A percentile compares a stretch with the other conserved stretches of the same genome.
Evolutionary conservation across 2,329 filamentous ascomycete genomes (phyloP).

Genomic region (Fusarium piperis): DNA sequence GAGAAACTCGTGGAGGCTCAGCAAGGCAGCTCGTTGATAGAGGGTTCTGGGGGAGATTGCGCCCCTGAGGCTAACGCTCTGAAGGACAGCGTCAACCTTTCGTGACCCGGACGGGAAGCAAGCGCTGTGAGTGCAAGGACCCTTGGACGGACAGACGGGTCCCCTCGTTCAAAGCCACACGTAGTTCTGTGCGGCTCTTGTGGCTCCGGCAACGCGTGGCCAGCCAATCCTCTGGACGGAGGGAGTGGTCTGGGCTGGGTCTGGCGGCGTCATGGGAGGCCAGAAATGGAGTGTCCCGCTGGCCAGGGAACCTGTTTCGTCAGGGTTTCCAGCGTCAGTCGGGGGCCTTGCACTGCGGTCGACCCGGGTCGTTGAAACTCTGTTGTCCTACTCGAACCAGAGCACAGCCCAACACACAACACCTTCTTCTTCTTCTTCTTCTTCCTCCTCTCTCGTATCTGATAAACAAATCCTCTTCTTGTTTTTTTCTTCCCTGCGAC

Average conservation of each 20-base stretch:
- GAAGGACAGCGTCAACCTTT: not conserved
- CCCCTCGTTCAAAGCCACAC: constrained; percentile 18
- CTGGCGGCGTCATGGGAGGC: constrained; percentile 25
- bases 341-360: not conserved
- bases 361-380: constrained; percentile 21
- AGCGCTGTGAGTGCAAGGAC: not conserved
- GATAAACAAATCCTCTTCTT: constrained; percentile 1
- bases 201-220: constrained; percentile 35
- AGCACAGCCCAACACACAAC: constrained; percentile 15
- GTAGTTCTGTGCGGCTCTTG: constrained; percentile 8
- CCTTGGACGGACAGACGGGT: not conserved
- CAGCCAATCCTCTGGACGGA: constrained; percentile 12
- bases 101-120: not conserved
- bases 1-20: not conserved
- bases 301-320: constrained; percentile 39
- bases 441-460: constrained; percentile 2
- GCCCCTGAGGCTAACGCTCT: constrained; percentile 12
- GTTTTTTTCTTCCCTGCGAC: not conserved
- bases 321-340: constrained; percentile 23
- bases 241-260: not conserved
- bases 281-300: constrained; percentile 11
- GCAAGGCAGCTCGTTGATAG: not conserved
- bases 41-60: not conserved
- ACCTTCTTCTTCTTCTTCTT: not conserved
- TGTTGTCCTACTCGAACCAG: constrained; percentile 1